Percentiles rank a stretch among this genome's conserved stretches.
phyloP scores from a whole-genome alignment of 1,284 basidiomycete genomes.

The Malassezia psittaci region DNA sequence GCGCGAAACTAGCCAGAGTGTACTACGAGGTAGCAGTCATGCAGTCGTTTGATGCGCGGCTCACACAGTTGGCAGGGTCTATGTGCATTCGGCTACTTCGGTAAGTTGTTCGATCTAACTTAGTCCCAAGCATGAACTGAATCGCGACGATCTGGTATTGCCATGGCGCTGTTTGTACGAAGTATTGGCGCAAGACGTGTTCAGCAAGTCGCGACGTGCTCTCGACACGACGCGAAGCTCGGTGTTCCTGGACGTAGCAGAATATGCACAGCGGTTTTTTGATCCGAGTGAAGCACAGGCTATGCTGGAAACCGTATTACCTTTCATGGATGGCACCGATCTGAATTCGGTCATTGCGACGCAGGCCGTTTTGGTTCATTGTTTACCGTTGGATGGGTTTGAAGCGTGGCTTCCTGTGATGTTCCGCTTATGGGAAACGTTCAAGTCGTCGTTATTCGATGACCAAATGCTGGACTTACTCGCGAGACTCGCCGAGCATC shows the following conservation, averaged over 20 bases:
- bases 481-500: conserved; percentile 65
- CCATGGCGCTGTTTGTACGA: conserved; percentile 79
- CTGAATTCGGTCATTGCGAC: conserved; percentile 52
- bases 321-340: conserved; percentile 63
- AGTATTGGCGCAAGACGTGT: conserved; percentile 68
- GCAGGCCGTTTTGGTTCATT: conserved; percentile 44
- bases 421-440: conserved; percentile 75
- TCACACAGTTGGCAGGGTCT: conserved; percentile 62
- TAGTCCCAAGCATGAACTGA: conserved; percentile 63
- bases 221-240: conserved; percentile 57
- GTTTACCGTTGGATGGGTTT: conserved; percentile 38
- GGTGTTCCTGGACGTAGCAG: conserved; percentile 74
- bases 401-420: conserved; percentile 41
- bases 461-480: conserved; percentile 74
- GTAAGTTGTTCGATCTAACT: conserved; percentile 54
- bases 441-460: conserved; percentile 68
- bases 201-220: conserved; percentile 57
- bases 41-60: conserved; percentile 63
- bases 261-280: conserved; percentile 74
- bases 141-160: conserved; percentile 69
- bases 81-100: conserved; percentile 63
- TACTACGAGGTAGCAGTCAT: conserved; percentile 71
- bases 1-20: conserved; percentile 65
- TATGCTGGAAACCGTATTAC: conserved; percentile 73
- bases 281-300: conserved; percentile 75